Base-by-base conservation (phyloP, 768 basidiomycete species). In the Kwoniella bestiolae region DNA sequence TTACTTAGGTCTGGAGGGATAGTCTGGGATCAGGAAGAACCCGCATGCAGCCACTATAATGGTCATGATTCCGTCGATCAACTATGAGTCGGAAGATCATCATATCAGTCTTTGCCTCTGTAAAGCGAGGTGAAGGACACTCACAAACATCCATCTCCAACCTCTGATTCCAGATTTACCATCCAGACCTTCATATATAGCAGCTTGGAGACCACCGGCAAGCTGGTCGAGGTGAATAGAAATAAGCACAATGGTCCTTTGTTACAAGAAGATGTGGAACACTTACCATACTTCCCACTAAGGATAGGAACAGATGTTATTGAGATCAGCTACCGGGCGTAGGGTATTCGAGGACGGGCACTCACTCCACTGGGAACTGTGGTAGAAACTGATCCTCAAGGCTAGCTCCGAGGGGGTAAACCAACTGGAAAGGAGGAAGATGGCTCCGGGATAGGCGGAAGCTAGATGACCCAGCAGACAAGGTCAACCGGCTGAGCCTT, bases 391-490 rank as follows among this genome's bases (percentile, higher is more conserved):
- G 29, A 55, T 55, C 14, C 52, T 23, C 32, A 29, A 29, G 4
- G 52, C 52, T 28, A 55, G 16, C 26, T 55, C 52, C 9, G n/a
- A 34, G 18, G 52, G 52, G 12, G 52, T 55, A 28, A 26, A 55
- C 52, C 52, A 55, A n/a, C 28, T 55, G 23, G 29, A 67, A 23
- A 75, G 45, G 25, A 75, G 38, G 45, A 61, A 70, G 46, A 70
- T 52, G 18, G 65, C 69, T 14, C 76, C 77, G 4, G 77, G 75
- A 51, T 79, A 79, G 12, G 61, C 60, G 21, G 67, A 72, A 0
- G 73, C 68, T 41, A 18, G 38, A 41, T 41, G n/a, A n/a, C n/a
- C n/a, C n/a, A n/a, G n/a, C n/a, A n/a, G n/a, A n/a, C n/a, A n/a
- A n/a, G n/a, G n/a, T n/a, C n/a, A n/a, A n/a, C n/a, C n/a, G n/a